Conservation (phyloP, 352 stramenopile genomes). For the Pythium aristosporum region DNA sequence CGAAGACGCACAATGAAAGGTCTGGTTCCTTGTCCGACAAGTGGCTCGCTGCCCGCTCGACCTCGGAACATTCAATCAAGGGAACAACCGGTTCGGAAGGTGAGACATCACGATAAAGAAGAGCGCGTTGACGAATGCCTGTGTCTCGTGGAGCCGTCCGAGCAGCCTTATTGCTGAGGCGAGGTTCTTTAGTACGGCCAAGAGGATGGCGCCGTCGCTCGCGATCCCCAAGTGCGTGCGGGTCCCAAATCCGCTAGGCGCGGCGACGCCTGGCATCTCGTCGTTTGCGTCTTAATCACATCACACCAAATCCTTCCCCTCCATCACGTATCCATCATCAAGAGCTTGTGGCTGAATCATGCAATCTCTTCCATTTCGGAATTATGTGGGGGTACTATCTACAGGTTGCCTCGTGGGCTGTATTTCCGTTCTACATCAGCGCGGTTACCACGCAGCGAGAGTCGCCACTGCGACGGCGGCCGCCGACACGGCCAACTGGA, state of each 20-base stretch:
- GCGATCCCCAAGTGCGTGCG: conserved; percentile 42
- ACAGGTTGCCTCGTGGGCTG: background rate
- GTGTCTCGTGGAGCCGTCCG: no score
- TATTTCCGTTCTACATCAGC: background rate
- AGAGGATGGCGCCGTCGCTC: conserved; percentile 27
- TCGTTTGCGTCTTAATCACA: no score
- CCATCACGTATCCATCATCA: no score
- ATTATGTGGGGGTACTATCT: conserved; percentile 1
- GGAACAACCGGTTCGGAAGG: no score
- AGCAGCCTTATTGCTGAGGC: no score
- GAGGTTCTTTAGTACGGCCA: no score
- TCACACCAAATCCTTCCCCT: no score
- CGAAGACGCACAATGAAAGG: no score
- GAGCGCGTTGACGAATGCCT: conserved; percentile 23
- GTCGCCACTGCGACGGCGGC: conserved; percentile 4
- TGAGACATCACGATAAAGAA: conserved; percentile 20
- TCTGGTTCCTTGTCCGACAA: no score
- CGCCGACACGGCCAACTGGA: conserved; percentile 5
- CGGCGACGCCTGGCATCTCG: conserved; percentile 17
- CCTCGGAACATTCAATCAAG: no score
- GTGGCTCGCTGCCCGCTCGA: no score
- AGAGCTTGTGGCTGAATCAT: no score
- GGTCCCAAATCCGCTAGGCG: background rate
- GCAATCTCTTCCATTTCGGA: background rate
- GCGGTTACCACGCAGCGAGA: conserved; percentile 13